A percentile compares a stretch with the other conserved stretches of the same genome.
Evolutionary conservation across 73 alveolate genomes (phyloP).

Genomic region (Tetrahymena elliotti): DNA sequence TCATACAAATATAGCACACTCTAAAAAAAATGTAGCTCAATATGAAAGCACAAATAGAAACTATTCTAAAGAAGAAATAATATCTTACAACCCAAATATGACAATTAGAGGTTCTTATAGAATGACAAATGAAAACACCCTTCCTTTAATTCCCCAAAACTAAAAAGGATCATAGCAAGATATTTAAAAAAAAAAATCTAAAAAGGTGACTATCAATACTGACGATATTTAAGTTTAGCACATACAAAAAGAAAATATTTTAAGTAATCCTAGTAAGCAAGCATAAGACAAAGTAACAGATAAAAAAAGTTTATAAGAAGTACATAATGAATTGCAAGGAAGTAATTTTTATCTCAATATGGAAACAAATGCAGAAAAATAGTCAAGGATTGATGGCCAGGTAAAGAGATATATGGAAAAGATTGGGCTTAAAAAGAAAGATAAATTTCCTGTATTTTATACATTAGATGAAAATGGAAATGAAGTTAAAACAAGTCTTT

Average conservation of each 20-base stretch:
- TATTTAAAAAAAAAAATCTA: background rate
- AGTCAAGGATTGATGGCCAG: background rate
- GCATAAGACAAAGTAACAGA: background rate
- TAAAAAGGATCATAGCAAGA: background rate
- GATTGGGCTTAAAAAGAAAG: background rate
- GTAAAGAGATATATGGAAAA: background rate
- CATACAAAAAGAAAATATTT: background rate
- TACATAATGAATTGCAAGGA: background rate
- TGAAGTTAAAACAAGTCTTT: background rate
- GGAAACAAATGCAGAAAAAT: background rate
- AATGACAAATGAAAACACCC: background rate
- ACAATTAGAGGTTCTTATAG: background rate
- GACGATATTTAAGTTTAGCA: background rate
- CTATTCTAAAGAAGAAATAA: background rate
- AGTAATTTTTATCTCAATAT: background rate
- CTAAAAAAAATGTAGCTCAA: background rate
- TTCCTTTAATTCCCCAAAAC: background rate
- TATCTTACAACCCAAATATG: background rate
- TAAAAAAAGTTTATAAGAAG: background rate
- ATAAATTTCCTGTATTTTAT: background rate
- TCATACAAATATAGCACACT: background rate
- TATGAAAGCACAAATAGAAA: background rate
- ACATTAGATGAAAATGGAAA: background rate
- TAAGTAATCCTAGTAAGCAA: background rate
- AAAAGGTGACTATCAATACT: background rate